Conservation (phyloP, 148 eudicot species). For the Rhododendron ovatum region DNA sequence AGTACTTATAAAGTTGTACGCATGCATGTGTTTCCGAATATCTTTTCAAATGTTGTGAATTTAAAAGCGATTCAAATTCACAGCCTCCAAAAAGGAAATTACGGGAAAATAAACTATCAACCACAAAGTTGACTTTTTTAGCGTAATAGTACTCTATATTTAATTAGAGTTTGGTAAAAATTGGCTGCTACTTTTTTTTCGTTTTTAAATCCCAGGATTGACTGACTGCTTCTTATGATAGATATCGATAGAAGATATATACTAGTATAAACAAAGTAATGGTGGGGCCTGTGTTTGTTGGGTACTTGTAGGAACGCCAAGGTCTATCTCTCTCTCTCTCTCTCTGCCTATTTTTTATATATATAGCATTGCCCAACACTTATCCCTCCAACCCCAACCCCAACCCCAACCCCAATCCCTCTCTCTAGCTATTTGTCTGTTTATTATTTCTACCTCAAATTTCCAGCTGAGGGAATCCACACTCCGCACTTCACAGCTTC, state of each 20-base stretch:
- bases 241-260: too few species aligned
- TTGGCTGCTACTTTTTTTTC: neutral
- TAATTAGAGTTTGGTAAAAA: neutral
- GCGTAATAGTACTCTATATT: neutral
- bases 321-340: neutral
- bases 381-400: neutral
- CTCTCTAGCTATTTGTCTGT: neutral
- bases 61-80: too few species aligned
- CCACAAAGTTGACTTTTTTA: neutral
- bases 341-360: neutral
- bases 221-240: neutral
- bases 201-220: neutral
- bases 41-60: too few species aligned
- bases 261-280: neutral
- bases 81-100: constrained; percentile 1
- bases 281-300: neutral
- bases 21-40: too few species aligned
- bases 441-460: neutral
- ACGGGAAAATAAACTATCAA: neutral
- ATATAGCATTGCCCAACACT: neutral
- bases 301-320: neutral
- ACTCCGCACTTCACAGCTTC: neutral
- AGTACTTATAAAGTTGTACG: too few species aligned
- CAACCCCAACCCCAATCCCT: neutral
- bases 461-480: neutral